Percentiles rank a stretch among this genome's conserved stretches.
Evolutionary conservation across 495 filamentous ascomycete species (phyloP).

Genomic region (Daldinia childiae): DNA sequence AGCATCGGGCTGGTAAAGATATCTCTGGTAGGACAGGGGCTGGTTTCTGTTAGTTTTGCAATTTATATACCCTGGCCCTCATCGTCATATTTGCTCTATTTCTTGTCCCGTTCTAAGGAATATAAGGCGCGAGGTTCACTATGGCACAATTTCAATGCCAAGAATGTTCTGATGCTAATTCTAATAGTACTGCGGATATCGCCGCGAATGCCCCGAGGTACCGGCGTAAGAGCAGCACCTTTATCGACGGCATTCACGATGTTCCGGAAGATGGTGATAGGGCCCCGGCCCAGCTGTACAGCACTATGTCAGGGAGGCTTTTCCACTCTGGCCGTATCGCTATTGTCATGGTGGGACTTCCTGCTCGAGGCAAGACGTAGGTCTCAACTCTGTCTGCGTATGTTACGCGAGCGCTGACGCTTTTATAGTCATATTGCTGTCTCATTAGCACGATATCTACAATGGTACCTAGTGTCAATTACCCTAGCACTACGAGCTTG

Average conservation of each 20-base stretch:
- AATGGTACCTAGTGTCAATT: slow-evolving; percentile 77
- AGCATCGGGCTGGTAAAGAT: background rate
- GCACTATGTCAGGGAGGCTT: slow-evolving; percentile 93
- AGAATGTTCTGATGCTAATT: slow-evolving; percentile 32
- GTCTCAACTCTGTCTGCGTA: slow-evolving; percentile 43
- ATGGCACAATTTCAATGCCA: slow-evolving; percentile 22
- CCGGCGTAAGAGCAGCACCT: slow-evolving; percentile 90
- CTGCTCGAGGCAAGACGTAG: slow-evolving; percentile 95
- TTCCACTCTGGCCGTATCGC: slow-evolving; percentile 98
- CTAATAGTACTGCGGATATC: slow-evolving; percentile 78
- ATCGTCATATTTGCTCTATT: too few relatives aligned
- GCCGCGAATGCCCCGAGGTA: slow-evolving; percentile 83
- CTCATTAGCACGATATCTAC: slow-evolving; percentile 90
- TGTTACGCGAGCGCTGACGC: slow-evolving; percentile 36
- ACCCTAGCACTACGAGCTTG: background rate
- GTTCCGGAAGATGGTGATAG: slow-evolving; percentile 82
- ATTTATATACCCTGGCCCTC: background rate
- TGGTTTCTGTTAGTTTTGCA: background rate
- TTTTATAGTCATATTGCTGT: slow-evolving; percentile 85
- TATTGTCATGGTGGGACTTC: slow-evolving; percentile 95
- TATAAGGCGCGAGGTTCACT: slow-evolving; percentile 17
- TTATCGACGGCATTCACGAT: slow-evolving; percentile 98
- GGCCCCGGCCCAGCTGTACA: slow-evolving; percentile 97
- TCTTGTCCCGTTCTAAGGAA: background rate
- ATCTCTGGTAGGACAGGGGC: background rate